Percentiles rank a stretch among this genome's conserved stretches.
Conservation (phyloP, 2,329 filamentous ascomycete species). For the Anthostomella pinea region DNA sequence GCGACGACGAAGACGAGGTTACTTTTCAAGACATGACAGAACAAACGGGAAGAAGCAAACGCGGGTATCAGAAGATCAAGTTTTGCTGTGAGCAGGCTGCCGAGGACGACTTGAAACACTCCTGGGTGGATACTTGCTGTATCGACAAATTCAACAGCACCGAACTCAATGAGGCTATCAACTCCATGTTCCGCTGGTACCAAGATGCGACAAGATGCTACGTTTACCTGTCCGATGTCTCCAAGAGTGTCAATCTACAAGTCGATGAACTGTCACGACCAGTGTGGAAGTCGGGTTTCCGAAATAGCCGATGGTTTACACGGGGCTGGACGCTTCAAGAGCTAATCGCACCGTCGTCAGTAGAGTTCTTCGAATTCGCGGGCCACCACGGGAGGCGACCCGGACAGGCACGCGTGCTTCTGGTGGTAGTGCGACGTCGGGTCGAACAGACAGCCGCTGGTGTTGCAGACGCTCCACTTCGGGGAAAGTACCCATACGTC, state of each 20-base stretch:
- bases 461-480: too few relatives aligned
- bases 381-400: too few relatives aligned
- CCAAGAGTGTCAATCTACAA: too few relatives aligned
- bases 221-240: not conserved
- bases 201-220: not conserved
- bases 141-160: conserved; percentile 2
- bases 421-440: too few relatives aligned
- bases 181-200: conserved; percentile 6
- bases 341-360: not conserved
- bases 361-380: not conserved
- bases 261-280: too few relatives aligned
- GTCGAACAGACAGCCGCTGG: too few relatives aligned
- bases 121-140: conserved; percentile 5
- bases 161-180: conserved; percentile 2
- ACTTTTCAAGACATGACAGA: not conserved
- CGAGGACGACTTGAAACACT: not conserved
- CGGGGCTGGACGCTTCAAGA: conserved; percentile 2
- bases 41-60: not conserved
- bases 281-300: not conserved
- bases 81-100: not conserved
- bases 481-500: too few relatives aligned
- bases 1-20: conserved; percentile 1
- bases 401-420: too few relatives aligned
- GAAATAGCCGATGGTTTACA: not conserved
- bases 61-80: not conserved